Base-by-base conservation (phyloP, 257 asterid genomes). In the Handroanthus guayacan region DNA sequence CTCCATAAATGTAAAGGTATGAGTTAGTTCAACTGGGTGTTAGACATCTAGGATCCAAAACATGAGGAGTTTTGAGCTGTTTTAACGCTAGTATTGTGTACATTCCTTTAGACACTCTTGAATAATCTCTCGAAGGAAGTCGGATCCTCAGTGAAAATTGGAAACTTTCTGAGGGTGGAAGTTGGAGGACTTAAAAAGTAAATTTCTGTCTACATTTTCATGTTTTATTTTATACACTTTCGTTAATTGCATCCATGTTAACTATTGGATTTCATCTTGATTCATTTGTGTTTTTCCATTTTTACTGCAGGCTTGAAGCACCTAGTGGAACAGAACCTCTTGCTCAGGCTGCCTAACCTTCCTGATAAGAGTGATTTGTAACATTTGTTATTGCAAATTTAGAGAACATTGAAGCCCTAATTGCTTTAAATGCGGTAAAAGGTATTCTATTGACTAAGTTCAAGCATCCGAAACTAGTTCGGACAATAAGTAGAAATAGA, bases 121-220 rank as follows among this genome's bases (percentile, higher is more conserved):
- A 81, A 82, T 71, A 88, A 90, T 82, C 81, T 95, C 67, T 89
- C 99, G 70, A 86, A 82, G 85, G 97, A 91, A 85, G 91, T 93
- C 62, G 97, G 97, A 20, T 91, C 97, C 62, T 85, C 86, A 4
- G 97, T 95, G 82, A 91, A 83, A 78, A 84, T 95, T 61, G 89
- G 90, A 60, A 89, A 78, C 84, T 95, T 93, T 82, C 86, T 89
- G 67, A 84, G 98, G 78, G 85, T 93, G 67, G 97, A 95, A 89
- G 99, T 91, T 79, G 98, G 98, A 88, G 95, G 96, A 45, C 83
- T 81, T 77, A 89, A 86, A 81, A 84, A 97, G 98, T 92, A 83
- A 81, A 45, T 25, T 74, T 72, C 64, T 72, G 37, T 48, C 69
- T 62, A 45, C 37, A 67, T 56, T 25, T 25, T 25, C 31, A 25